phyloP scores from a whole-genome alignment of 2,329 filamentous ascomycete genomes.

The Diatrype stigma region DNA sequence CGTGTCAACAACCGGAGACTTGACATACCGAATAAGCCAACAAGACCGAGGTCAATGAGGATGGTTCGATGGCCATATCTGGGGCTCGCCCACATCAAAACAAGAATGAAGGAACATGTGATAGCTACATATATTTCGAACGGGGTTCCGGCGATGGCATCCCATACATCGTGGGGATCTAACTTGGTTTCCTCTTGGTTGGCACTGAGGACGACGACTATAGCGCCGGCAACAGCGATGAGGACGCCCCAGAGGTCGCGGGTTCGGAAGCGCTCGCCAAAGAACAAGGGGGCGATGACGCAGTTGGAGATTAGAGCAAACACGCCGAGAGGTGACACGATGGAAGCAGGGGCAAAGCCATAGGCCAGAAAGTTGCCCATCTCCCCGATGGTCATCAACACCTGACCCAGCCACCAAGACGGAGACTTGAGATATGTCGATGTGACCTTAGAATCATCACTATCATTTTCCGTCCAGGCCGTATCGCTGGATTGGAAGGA shows the following conservation, averaged over 20 bases:
- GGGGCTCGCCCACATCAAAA: conserved; percentile 77
- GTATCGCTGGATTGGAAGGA: conserved; percentile 45
- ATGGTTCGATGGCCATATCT: conserved; percentile 83
- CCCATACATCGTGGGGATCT: conserved; percentile 85
- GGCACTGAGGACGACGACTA: conserved; percentile 89
- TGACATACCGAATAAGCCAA: conserved; percentile 87
- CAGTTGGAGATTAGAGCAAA: conserved; percentile 96
- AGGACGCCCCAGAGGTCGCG: conserved; percentile 86
- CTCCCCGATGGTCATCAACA: conserved; percentile 89
- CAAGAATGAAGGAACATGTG: conserved; percentile 67
- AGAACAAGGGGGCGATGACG: conserved; percentile 88
- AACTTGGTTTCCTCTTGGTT: conserved; percentile 86
- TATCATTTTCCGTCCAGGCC: conserved; percentile 32
- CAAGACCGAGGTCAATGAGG: conserved; percentile 86
- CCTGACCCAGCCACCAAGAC: conserved; percentile 94
- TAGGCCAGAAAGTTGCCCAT: conserved; percentile 96
- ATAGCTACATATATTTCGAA: conserved; percentile 88
- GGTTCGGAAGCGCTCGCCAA: conserved; percentile 82
- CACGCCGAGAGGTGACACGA: conserved; percentile 94
- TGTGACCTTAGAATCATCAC: conserved; percentile 35
- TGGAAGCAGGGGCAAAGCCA: conserved; percentile 94
- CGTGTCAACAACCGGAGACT: conserved; percentile 12
- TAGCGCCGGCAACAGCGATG: conserved; percentile 80
- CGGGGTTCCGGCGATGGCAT: conserved; percentile 78
- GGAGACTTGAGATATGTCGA: conserved; percentile 83